Percentiles rank a stretch among this genome's conserved stretches.
Evolutionary conservation across 345 rosid species (phyloP).

Genomic region (Hevea brasiliensis): DNA sequence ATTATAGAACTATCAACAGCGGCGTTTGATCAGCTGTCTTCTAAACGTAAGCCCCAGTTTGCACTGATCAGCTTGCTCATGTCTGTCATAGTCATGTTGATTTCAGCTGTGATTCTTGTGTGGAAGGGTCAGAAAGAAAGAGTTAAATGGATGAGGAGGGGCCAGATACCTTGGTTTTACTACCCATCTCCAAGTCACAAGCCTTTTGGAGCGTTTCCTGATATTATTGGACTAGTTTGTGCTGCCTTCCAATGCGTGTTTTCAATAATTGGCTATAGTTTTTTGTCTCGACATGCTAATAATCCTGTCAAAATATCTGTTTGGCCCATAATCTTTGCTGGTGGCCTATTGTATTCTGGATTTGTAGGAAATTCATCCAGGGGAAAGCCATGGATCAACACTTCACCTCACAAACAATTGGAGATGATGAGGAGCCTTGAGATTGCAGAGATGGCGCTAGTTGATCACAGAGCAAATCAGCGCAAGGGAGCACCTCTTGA

Average conservation of each 20-base stretch:
- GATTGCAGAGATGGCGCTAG: neutral
- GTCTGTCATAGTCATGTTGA: neutral
- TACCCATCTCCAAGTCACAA: neutral
- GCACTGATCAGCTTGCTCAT: slow-evolving; percentile 13
- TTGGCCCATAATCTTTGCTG: neutral
- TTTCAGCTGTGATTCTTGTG: slow-evolving; percentile 1
- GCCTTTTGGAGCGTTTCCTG: neutral
- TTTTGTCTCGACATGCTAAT: neutral
- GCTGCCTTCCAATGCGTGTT: neutral
- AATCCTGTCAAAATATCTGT: neutral
- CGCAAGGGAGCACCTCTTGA: neutral
- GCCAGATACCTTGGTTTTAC: neutral
- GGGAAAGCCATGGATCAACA: neutral
- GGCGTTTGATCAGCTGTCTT: slow-evolving; percentile 21
- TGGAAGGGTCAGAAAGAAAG: neutral
- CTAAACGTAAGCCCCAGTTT: neutral
- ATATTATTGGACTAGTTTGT: slow-evolving; percentile 1
- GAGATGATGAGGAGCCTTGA: neutral
- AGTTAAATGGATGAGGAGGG: neutral
- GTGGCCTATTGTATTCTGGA: neutral
- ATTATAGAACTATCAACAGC: slow-evolving; percentile 8
- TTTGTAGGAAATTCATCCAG: neutral
- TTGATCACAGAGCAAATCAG: neutral
- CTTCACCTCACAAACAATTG: neutral
- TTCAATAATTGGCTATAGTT: neutral